Evolutionary conservation across 768 basidiomycete species (phyloP), one percentile per base, ranked within the genome.

Genomic region (Pulveroboletus sp.): DNA sequence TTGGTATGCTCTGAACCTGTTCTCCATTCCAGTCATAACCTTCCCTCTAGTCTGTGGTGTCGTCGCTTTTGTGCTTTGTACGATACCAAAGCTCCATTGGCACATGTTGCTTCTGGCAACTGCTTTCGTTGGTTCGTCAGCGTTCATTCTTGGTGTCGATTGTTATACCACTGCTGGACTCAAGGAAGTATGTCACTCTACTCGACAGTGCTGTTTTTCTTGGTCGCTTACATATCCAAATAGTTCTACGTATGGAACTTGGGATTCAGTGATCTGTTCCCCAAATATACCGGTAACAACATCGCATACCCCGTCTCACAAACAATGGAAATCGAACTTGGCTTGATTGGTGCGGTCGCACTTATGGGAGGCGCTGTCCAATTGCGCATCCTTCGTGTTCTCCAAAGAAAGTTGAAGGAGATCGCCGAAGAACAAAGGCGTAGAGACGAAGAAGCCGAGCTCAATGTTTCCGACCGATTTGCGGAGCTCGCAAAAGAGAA

Each of bases 231-330:
- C 52, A 21, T 50, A 49, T 44, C 31, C 19, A 44, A 24, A 43
- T 52, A 95, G 90, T 97, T 97, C 71, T 97, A 97, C 69, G 74
- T 97, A 43, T 97, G 89, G 84, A 98, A 97, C 65, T 73, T 98
- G 43, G 95, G 95, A 34, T 97, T 94, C 71, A 76, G 72, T 2
- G 60, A 72, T 5, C 69, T 97, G 24, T 97, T 94, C 67, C 83
- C 88, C 10, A 89, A 87, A 58, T 93, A 84, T 57, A 70, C 75
- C 19, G 68, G 72, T 44, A 77, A 82, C 58, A 74, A 78, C 51
- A 88, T 89, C 49, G 70, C 78, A 43, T 94, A 89, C 62, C 91
- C 93, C 25, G 82, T 94, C 44, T 79, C 87, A 5, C 92, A 94
- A 63, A 84, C 84, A 8, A 95, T 94, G 91, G 78, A 90, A 63